Evolutionary conservation across 257 asterid species (phyloP), one percentile per base, ranked within the genome.

Genomic region (Solanum megistacrolobum): DNA sequence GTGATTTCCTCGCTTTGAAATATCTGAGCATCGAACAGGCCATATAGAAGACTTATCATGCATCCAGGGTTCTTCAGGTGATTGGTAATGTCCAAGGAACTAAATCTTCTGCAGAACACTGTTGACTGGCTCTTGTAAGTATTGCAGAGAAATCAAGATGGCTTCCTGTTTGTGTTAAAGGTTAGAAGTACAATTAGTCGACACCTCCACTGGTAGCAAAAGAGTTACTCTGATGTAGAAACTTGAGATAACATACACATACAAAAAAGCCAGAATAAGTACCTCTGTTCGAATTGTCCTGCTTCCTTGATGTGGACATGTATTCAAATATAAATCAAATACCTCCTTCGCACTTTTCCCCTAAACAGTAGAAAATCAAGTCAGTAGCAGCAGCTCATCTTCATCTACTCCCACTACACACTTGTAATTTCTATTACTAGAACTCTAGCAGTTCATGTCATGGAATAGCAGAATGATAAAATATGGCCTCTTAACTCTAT

Each of bases 271-370:
- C 1, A 7, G 18, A 55, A 84, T 69, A 55, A 71, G 75, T 90
- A 96, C 98, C 98, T 96, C 98, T 6, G 99, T 96, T 81, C 99
- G 93, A 82, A 97, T 96, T 39, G 99, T 96, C 91, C 98, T 93
- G 91, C 99, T 97, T 92, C 99, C 99, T 93, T 96, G 99, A 86
- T 92, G 91, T 88, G 99, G 98, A 84, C 99, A 97, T 43, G 94
- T 94, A 87, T 97, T 97, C 86, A 97, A 92, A 88, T 96, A 96
- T 23, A 92, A 84, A 90, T 95, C 94, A 48, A 95, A 97, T 66
- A 94, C 43, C 86, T 93, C 97, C 8, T 78, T 88, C 16, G 94
- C 98, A 68, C 86, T 92, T 89, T 94, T 94, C 11, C 95, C 99
- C 99, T 96, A 93, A 29, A 91, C 86, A 65, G 23, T 76, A 18